phyloP scores from a whole-genome alignment of 1,139 yeast genomes.

The Zygosaccharomyces sapae region DNA sequence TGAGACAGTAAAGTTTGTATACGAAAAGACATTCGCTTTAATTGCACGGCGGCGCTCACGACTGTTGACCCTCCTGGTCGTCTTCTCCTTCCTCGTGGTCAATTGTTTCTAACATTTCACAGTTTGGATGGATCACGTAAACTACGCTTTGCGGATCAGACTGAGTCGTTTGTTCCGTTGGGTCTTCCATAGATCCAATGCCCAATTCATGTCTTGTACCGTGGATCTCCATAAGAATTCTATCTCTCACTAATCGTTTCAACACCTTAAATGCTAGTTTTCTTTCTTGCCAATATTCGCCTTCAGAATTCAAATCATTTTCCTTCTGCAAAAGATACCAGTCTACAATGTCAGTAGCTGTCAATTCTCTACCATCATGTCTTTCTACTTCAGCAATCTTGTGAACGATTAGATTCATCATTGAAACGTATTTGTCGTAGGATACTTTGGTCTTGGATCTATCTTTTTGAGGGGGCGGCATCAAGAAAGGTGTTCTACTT shows the following conservation, averaged over 20 bases:
- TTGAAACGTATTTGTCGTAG: constrained; percentile 79
- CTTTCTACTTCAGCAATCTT: constrained; percentile 54
- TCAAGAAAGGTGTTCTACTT: constrained; percentile 2
- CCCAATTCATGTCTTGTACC: constrained; percentile 48
- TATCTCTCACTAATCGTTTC: constrained; percentile 78
- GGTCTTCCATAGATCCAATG: constrained; percentile 21
- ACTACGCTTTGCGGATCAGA: constrained; percentile 40
- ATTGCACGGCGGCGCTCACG: not conserved
- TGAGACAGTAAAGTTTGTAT: too few species aligned
- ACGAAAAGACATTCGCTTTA: too few species aligned
- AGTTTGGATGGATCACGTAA: constrained; percentile 87
- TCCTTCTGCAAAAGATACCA: constrained; percentile 81
- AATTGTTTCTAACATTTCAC: constrained; percentile 58
- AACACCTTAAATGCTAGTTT: constrained; percentile 74
- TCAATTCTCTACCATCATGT: constrained; percentile 56
- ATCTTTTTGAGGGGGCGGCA: constrained; percentile 4
- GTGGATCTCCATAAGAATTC: constrained; percentile 75
- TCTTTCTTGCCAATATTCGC: constrained; percentile 67
- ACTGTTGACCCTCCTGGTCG: not conserved
- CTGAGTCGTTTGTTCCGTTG: constrained; percentile 29
- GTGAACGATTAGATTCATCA: constrained; percentile 77
- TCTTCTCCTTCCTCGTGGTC: constrained; percentile 16
- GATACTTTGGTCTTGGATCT: constrained; percentile 54
- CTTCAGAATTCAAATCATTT: constrained; percentile 63
- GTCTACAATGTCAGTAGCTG: constrained; percentile 65